phyloP scores from a whole-genome alignment of 1,139 yeast species.

The Diutina scorzettiae region DNA sequence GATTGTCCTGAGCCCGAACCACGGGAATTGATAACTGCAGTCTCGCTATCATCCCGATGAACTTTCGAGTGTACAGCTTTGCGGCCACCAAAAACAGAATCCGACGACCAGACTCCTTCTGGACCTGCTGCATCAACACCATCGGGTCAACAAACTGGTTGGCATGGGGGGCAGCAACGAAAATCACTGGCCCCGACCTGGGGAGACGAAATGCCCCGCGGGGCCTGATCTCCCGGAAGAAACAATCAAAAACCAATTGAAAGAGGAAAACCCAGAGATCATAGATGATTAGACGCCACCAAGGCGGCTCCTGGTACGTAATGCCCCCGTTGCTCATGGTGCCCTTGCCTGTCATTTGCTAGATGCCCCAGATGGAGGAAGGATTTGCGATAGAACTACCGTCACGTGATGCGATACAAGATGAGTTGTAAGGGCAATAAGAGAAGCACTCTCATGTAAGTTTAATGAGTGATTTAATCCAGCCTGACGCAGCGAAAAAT shows the following conservation, averaged over 20 bases:
- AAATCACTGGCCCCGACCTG: slow-evolving; percentile 71
- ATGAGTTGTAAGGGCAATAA: too few species aligned
- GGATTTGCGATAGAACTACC: too few species aligned
- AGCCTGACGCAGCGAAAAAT: too few species aligned
- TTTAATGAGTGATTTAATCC: too few species aligned
- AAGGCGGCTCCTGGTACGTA: slow-evolving; percentile 8
- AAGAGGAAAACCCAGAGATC: slow-evolving; percentile 40
- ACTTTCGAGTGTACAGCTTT: slow-evolving; percentile 11
- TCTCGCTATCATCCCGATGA: slow-evolving; percentile 69
- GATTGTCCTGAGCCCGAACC: slow-evolving; percentile 79
- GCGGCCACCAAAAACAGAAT: slow-evolving; percentile 42
- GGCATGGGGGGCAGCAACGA: slow-evolving; percentile 97
- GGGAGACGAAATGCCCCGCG: slow-evolving; percentile 90
- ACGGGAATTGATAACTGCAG: slow-evolving; percentile 82
- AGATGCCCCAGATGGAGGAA: too few species aligned
- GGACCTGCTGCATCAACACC: slow-evolving; percentile 71
- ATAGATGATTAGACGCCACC: slow-evolving; percentile 30
- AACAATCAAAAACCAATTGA: slow-evolving; percentile 36
- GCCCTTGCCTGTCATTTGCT: neutral
- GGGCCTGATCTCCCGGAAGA: slow-evolving; percentile 82
- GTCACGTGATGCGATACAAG: too few species aligned
- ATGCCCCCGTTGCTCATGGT: neutral
- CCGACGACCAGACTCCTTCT: slow-evolving; percentile 57
- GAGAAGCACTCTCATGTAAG: too few species aligned
- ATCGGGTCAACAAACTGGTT: slow-evolving; percentile 94